These are phyloP conservation scores for Suhomyces coccinellae DNA, from an alignment of 1,139 yeast genomes.

Conservation along the genomic window DNA sequence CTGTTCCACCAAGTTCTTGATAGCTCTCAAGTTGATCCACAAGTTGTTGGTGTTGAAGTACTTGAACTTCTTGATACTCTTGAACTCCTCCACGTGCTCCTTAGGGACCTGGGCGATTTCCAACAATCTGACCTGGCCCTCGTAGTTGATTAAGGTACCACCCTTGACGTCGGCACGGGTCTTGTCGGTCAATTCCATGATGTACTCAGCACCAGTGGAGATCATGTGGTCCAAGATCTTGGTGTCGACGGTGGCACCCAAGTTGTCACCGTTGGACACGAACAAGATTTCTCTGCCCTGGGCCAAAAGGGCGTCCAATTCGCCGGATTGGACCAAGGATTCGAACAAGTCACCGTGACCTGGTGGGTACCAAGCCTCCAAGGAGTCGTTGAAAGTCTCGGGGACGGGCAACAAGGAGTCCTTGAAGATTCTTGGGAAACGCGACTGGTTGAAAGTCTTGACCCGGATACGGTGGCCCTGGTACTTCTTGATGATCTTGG, in stretches of 20 bases:
- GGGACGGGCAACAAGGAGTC: conserved; percentile 97
- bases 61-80: conserved; percentile 94
- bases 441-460: conserved; percentile 94
- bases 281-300: conserved; percentile 95
- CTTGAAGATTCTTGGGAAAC: conserved; percentile 92
- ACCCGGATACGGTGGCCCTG: conserved; percentile 96
- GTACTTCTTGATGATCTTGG: conserved; percentile 91
- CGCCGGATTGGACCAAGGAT: conserved; percentile 84
- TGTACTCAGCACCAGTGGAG: conserved; percentile 87
- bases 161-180: conserved; percentile 99
- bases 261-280: conserved; percentile 96
- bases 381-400: conserved; percentile 65
- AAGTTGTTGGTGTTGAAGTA: conserved; percentile 97
- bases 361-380: conserved; percentile 96
- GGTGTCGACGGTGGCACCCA: conserved; percentile 97
- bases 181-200: conserved; percentile 98
- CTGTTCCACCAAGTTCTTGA: conserved; percentile 85
- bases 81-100: conserved; percentile 97
- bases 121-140: conserved; percentile 89
- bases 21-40: conserved; percentile 95
- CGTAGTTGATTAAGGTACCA: conserved; percentile 96
- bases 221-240: conserved; percentile 91
- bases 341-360: conserved; percentile 99
- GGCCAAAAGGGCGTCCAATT: conserved; percentile 82
- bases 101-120: conserved; percentile 99